Conservation (phyloP, 805 yeast genomes). For the Saccharomyces mikatae region DNA sequence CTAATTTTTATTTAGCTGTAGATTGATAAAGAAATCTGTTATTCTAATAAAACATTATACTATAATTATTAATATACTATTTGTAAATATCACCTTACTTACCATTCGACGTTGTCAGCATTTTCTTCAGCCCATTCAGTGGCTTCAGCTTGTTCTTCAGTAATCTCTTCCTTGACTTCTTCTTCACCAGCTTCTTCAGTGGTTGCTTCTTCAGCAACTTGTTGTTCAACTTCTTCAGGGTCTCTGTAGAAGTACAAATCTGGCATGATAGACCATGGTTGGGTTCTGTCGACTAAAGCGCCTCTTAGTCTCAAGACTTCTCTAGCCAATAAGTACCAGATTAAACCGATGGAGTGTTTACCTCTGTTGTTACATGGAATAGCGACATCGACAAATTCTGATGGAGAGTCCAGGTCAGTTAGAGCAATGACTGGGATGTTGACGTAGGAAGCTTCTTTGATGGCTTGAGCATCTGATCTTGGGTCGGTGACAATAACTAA, state of each 20-base stretch:
- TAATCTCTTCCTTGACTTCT: constrained; percentile 74
- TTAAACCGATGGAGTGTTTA: constrained; percentile 98
- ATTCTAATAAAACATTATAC: constrained; percentile 1
- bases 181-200: constrained; percentile 60
- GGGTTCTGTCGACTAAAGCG: constrained; percentile 88
- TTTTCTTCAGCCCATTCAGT: constrained; percentile 53
- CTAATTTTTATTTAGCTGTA: neutral
- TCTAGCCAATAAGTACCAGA: constrained; percentile 99
- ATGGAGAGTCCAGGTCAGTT: constrained; percentile 97
- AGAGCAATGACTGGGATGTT: constrained; percentile 99
- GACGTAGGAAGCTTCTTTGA: constrained; percentile 99
- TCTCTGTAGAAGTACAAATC: constrained; percentile 99
- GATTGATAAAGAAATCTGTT: neutral
- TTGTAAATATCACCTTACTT: constrained; percentile 11
- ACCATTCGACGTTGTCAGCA: constrained; percentile 30
- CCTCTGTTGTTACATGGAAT: constrained; percentile 99
- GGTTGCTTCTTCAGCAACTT: constrained; percentile 57
- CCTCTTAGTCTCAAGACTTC: constrained; percentile 99
- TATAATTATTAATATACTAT: constrained; percentile 11
- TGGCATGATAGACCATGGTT: constrained; percentile 99
- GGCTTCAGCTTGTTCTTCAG: constrained; percentile 55
- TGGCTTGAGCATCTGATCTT: constrained; percentile 99
- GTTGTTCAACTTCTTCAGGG: constrained; percentile 95
- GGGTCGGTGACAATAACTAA: constrained; percentile 98
- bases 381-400: constrained; percentile 98